Percentiles rank a stretch among this genome's conserved stretches.
Conservation (phyloP, 352 stramenopile genomes). For the Phytophthora meadii region DNA sequence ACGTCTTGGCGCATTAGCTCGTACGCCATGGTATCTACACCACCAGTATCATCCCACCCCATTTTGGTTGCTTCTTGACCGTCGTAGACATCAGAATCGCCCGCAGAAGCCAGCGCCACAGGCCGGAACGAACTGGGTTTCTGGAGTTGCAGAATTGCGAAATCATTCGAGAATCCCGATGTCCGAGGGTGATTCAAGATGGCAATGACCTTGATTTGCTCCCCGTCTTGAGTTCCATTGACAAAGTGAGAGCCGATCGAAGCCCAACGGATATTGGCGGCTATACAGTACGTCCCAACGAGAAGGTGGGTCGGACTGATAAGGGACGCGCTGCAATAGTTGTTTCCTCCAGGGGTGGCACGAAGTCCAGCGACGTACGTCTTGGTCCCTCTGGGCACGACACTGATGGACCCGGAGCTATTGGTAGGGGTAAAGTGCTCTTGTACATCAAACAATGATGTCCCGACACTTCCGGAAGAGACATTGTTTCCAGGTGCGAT, state of each 20-base stretch:
- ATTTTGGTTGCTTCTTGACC: slow-evolving; percentile 32
- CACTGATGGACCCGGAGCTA: background rate
- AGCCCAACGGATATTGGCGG: slow-evolving; percentile 6
- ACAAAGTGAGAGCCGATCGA: slow-evolving; percentile 28
- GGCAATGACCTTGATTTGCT: slow-evolving; percentile 26
- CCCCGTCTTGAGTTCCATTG: slow-evolving; percentile 22
- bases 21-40: slow-evolving; percentile 7
- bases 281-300: slow-evolving; percentile 1
- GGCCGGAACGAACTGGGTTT: slow-evolving; percentile 4
- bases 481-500: slow-evolving; percentile 18
- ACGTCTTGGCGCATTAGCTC: slow-evolving; percentile 46
- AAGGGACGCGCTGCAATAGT: slow-evolving; percentile 17
- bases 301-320: slow-evolving; percentile 24
- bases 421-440: background rate
- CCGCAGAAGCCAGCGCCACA: background rate
- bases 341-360: slow-evolving; percentile 10
- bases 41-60: slow-evolving; percentile 39
- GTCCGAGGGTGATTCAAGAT: slow-evolving; percentile 16
- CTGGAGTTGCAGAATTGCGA: background rate
- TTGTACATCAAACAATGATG: background rate
- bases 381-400: slow-evolving; percentile 39
- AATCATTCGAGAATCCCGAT: background rate
- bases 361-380: slow-evolving; percentile 43
- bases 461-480: slow-evolving; percentile 36
- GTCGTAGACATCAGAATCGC: slow-evolving; percentile 34